These are phyloP conservation scores for Flaveria sonorensis DNA, from an alignment of 129 eudicot species.

Conservation along the genomic window DNA sequence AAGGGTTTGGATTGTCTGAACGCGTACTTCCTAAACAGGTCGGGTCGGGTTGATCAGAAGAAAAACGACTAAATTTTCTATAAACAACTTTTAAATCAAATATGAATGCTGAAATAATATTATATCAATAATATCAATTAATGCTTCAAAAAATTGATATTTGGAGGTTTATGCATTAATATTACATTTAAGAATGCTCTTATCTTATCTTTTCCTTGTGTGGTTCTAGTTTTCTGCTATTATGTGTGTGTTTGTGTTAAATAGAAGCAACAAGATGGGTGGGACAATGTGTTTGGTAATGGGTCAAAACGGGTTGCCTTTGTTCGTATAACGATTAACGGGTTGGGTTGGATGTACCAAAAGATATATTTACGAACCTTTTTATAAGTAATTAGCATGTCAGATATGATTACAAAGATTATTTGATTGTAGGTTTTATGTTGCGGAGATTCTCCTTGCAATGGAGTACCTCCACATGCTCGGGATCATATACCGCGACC, in stretches of 20 bases:
- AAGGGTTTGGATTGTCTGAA: background rate
- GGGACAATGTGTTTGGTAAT: background rate
- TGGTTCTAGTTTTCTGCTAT: background rate
- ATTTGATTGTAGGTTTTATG: constrained; percentile 65
- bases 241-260: background rate
- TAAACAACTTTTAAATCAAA: too few species aligned
- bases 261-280: background rate
- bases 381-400: background rate
- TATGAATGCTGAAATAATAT: too few species aligned
- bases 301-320: background rate
- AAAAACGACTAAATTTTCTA: background rate
- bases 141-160: too few species aligned
- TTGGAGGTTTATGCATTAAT: too few species aligned
- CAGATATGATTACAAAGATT: background rate
- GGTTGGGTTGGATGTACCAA: background rate
- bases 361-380: background rate
- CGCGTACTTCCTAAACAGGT: background rate
- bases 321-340: background rate
- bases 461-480: constrained; percentile 98
- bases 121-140: too few species aligned
- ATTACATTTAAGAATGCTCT: too few species aligned
- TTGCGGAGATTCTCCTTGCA: constrained; percentile 87
- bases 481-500: constrained; percentile 85
- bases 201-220: background rate
- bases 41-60: background rate